These are phyloP conservation scores for Fallopia convolvulus DNA, from an alignment of 148 eudicot genomes.

Conservation along the genomic window DNA sequence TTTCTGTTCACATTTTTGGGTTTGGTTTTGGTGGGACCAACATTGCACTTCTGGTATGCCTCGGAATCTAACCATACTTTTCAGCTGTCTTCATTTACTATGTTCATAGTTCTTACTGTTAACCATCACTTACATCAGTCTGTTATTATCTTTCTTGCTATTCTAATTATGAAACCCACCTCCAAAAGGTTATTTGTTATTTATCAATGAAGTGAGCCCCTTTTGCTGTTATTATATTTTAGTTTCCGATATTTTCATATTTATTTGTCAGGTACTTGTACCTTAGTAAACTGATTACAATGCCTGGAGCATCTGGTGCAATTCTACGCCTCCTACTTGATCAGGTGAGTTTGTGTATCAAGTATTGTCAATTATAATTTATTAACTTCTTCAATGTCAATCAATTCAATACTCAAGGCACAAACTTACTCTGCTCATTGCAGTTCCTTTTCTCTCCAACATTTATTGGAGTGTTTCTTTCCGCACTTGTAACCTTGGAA, in stretches of 20 bases:
- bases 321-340: slow-evolving; percentile 55
- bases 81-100: neutral
- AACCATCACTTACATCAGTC: neutral
- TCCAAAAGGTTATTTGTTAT: neutral
- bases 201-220: neutral
- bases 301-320: slow-evolving; percentile 59
- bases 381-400: neutral
- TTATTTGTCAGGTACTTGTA: slow-evolving; percentile 41
- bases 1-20: slow-evolving; percentile 65
- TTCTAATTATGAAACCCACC: neutral
- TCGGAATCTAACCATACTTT: slow-evolving; percentile 7
- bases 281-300: slow-evolving; percentile 47
- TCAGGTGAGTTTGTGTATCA: slow-evolving; percentile 29
- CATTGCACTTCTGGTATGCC: slow-evolving; percentile 83
- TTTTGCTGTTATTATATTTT: neutral
- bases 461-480: slow-evolving; percentile 72
- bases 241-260: slow-evolving; percentile 8
- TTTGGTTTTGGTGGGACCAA: slow-evolving; percentile 81
- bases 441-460: slow-evolving; percentile 84
- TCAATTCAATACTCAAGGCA: neutral
- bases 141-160: neutral
- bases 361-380: neutral
- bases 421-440: slow-evolving; percentile 19
- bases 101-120: neutral
- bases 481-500: slow-evolving; percentile 64